These are phyloP conservation scores for Phytophthora europaea DNA, from an alignment of 352 stramenopile genomes.

Conservation along the genomic window DNA sequence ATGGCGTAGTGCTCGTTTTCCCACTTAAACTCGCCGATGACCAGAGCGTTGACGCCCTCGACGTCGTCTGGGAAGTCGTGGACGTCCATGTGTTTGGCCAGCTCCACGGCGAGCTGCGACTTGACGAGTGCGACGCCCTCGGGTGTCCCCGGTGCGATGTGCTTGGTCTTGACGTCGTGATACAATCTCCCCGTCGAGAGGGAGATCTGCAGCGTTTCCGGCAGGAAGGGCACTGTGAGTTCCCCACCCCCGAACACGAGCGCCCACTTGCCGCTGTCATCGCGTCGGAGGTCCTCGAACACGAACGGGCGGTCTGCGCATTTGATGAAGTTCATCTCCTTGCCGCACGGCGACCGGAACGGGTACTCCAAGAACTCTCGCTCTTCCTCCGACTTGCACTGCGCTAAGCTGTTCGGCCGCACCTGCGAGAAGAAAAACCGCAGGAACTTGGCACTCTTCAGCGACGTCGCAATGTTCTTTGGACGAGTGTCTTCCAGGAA, in stretches of 20 bases:
- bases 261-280: slow-evolving; percentile 41
- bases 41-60: slow-evolving; percentile 6
- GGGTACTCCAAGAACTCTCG: slow-evolving; percentile 73
- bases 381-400: slow-evolving; percentile 31
- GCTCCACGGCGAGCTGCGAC: slow-evolving; percentile 82
- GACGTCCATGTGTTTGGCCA: slow-evolving; percentile 68
- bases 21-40: slow-evolving; percentile 71
- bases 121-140: slow-evolving; percentile 63
- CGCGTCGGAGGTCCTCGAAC: slow-evolving; percentile 65
- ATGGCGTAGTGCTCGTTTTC: slow-evolving; percentile 49
- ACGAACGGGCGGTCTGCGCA: slow-evolving; percentile 83
- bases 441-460: slow-evolving; percentile 88
- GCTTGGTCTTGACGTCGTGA: slow-evolving; percentile 68
- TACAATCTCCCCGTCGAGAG: slow-evolving; percentile 76
- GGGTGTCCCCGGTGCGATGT: slow-evolving; percentile 39
- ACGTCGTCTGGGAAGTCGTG: slow-evolving; percentile 41
- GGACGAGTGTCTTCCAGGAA: slow-evolving; percentile 84
- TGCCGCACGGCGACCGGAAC: slow-evolving; percentile 78
- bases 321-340: slow-evolving; percentile 92
- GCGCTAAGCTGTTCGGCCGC: slow-evolving; percentile 42
- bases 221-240: slow-evolving; percentile 63
- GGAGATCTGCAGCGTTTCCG: slow-evolving; percentile 68
- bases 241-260: slow-evolving; percentile 71
- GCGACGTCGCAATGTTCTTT: slow-evolving; percentile 88
- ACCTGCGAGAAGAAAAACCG: slow-evolving; percentile 86